A percentile compares a stretch with the other conserved stretches of the same genome.
phyloP scores from a whole-genome alignment of 2,329 filamentous ascomycete genomes.

The Aspergillus fumigatus region DNA sequence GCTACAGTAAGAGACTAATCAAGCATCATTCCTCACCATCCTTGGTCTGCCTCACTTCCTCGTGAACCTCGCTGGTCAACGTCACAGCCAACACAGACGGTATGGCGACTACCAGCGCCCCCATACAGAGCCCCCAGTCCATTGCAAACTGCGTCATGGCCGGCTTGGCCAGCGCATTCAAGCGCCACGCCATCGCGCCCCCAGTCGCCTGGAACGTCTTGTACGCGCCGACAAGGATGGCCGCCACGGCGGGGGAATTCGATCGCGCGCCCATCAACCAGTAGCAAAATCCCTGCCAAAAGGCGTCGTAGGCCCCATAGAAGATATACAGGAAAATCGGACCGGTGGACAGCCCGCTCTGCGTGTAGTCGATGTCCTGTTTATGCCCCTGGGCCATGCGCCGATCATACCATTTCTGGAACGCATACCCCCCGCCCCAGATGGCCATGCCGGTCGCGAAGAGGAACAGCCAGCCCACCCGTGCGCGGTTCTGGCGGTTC shows the following conservation, averaged over 20 bases:
- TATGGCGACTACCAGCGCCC: conserved; percentile 39
- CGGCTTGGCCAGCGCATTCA: conserved; percentile 35
- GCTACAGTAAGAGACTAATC: neutral
- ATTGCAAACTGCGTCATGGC: conserved; percentile 43
- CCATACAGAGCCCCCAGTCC: conserved; percentile 46
- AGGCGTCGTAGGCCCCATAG: conserved; percentile 64
- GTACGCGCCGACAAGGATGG: conserved; percentile 46
- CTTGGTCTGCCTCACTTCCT: conserved; percentile 3
- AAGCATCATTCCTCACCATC: neutral
- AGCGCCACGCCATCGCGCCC: conserved; percentile 45
- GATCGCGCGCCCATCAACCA: conserved; percentile 52
- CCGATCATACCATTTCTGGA: conserved; percentile 55
- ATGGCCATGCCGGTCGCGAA: conserved; percentile 50
- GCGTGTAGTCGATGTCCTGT: conserved; percentile 47
- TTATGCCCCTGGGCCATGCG: conserved; percentile 37
- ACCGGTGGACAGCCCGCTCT: conserved; percentile 50
- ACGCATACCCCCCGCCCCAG: conserved; percentile 60
- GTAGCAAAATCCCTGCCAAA: conserved; percentile 63
- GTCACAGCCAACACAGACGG: conserved; percentile 42
- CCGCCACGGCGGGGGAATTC: conserved; percentile 39
- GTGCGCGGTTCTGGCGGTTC: conserved; percentile 44
- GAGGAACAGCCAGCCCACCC: conserved; percentile 44
- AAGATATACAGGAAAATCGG: conserved; percentile 68
- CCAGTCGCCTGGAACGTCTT: conserved; percentile 44
- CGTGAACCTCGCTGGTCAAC: conserved; percentile 20